Percentiles rank a stretch among this genome's conserved stretches.
Evolutionary conservation across 768 basidiomycete species (phyloP).

Genomic region (Leccinum truebloodii): DNA sequence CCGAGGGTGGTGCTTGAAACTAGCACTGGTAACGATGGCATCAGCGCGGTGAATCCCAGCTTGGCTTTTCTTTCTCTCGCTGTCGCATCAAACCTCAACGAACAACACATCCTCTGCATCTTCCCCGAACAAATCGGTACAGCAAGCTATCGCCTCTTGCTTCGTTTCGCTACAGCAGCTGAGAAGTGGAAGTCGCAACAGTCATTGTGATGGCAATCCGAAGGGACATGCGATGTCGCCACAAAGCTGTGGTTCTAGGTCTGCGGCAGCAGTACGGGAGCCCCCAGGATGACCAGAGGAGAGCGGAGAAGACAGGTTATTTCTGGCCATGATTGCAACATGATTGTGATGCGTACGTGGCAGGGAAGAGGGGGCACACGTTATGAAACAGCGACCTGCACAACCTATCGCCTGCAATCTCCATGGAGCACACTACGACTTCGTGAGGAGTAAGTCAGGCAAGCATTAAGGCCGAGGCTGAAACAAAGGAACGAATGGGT

Average conservation of each 20-base stretch:
- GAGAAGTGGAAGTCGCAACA: neutral
- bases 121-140: neutral
- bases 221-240: neutral
- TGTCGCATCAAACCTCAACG: neutral
- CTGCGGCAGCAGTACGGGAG: neutral
- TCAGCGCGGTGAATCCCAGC: slow-evolving; percentile 5
- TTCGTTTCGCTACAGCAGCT: neutral
- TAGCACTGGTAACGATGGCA: neutral
- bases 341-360: slow-evolving; percentile 2
- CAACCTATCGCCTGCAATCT: slow-evolving; percentile 2
- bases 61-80: neutral
- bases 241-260: neutral
- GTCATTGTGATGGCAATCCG: neutral
- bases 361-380: neutral
- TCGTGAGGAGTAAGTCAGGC: neutral
- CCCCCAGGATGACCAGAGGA: neutral
- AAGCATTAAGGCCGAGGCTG: slow-evolving; percentile 1
- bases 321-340: slow-evolving; percentile 1
- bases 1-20: neutral
- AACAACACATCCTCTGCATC: neutral
- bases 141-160: neutral
- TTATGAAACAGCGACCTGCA: neutral
- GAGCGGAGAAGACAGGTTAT: neutral
- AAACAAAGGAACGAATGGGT: slow-evolving; percentile 1
- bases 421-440: neutral